Evolutionary conservation across 2,329 filamentous ascomycete species (phyloP).

Genomic region (Colletotrichum chrysophilum): DNA sequence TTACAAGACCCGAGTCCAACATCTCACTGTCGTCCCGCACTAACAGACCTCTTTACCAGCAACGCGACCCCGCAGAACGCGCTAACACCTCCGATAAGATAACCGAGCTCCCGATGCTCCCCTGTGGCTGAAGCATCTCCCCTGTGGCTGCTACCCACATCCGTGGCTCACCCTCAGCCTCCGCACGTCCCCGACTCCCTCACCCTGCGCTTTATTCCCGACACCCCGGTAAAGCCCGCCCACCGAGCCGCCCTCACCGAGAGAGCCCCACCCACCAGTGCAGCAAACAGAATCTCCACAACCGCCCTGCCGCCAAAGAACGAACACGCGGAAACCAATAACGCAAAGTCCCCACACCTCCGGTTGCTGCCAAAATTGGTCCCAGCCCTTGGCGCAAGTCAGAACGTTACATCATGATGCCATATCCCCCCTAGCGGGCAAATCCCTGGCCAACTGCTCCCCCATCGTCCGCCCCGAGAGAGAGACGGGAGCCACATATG

Average conservation of each 20-base stretch:
- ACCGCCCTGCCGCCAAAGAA: neutral
- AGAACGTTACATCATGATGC: conserved; percentile 21
- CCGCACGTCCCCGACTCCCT: neutral
- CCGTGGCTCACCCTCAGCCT: neutral
- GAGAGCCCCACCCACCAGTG: neutral
- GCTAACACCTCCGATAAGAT: neutral
- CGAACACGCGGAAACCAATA: neutral
- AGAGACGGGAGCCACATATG: neutral
- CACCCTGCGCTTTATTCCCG: neutral
- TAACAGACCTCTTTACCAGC: neutral
- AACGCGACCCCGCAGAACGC: neutral
- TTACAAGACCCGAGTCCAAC: neutral
- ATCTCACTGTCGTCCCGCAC: neutral
- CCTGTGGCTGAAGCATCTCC: neutral
- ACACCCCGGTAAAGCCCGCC: neutral
- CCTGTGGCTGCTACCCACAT: neutral
- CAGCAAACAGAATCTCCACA: neutral
- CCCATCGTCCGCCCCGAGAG: neutral
- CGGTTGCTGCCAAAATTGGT: neutral
- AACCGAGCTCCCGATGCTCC: neutral
- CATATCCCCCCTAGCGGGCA: neutral
- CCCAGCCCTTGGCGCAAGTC: conserved; percentile 6
- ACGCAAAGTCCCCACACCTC: neutral
- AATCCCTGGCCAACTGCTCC: neutral
- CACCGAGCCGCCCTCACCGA: neutral